Conservation (phyloP, 805 yeast genomes). For the Candida jianshihensis region DNA sequence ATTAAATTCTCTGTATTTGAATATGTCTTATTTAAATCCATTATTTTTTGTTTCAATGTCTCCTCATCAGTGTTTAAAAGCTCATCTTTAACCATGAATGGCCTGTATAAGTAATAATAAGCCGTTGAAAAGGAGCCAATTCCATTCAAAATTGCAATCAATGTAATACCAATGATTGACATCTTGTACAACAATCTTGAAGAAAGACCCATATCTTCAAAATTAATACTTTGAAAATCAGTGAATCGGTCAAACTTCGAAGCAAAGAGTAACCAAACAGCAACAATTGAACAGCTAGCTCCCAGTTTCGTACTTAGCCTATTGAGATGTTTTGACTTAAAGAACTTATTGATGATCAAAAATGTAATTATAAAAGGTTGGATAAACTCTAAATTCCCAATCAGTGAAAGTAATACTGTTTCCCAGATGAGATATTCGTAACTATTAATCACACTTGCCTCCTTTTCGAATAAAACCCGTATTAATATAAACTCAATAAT, state of each 20-base stretch:
- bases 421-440: not conserved
- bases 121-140: slow-evolving; percentile 23
- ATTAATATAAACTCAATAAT: not conserved
- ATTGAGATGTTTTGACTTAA: slow-evolving; percentile 7
- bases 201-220: slow-evolving; percentile 6
- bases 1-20: slow-evolving; percentile 17
- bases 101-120: slow-evolving; percentile 17
- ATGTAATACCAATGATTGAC: slow-evolving; percentile 21
- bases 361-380: slow-evolving; percentile 15
- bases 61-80: slow-evolving; percentile 1
- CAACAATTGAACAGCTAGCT: slow-evolving; percentile 1
- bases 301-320: slow-evolving; percentile 5
- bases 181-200: slow-evolving; percentile 14
- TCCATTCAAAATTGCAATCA: slow-evolving; percentile 21
- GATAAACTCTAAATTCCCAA: slow-evolving; percentile 10
- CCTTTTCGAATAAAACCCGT: not conserved
- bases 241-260: slow-evolving; percentile 15
- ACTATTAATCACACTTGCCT: not conserved
- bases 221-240: slow-evolving; percentile 11
- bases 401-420: not conserved
- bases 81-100: slow-evolving; percentile 1
- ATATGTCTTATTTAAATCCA: slow-evolving; percentile 11
- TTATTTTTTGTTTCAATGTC: slow-evolving; percentile 5
- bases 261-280: slow-evolving; percentile 15
- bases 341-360: slow-evolving; percentile 16